Evolutionary conservation across 2,329 filamentous ascomycete genomes (phyloP).

Genomic region (Rugonectria rugulosa): DNA sequence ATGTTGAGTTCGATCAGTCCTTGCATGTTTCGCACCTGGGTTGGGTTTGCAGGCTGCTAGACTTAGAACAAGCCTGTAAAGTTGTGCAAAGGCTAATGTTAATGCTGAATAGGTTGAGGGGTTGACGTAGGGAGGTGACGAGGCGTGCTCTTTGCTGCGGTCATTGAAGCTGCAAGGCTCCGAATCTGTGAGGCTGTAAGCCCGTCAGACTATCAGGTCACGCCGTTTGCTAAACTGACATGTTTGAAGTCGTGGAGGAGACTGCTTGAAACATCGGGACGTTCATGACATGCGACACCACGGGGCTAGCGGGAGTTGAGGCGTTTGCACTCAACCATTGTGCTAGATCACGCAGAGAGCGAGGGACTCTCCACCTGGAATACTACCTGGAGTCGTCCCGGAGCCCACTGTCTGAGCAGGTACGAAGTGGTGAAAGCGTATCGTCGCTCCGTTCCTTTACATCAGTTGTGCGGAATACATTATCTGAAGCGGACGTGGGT

Average conservation of each 20-base stretch:
- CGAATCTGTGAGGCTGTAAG: no score
- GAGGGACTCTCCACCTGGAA: slow-evolving; percentile 16
- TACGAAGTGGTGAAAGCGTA: not conserved
- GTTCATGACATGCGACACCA: slow-evolving; percentile 28
- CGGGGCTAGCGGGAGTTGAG: slow-evolving; percentile 27
- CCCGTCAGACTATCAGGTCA: slow-evolving; percentile 2
- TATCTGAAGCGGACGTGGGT: slow-evolving; percentile 8
- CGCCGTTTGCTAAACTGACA: slow-evolving; percentile 5
- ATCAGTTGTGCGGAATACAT: slow-evolving; percentile 12
- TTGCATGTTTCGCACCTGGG: no score
- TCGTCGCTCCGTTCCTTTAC: not conserved
- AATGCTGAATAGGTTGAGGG: no score
- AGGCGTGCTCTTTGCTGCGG: no score
- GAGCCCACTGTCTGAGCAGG: slow-evolving; percentile 10
- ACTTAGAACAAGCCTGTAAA: no score
- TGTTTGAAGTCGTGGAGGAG: slow-evolving; percentile 37
- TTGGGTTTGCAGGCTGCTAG: no score
- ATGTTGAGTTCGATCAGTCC: no score
- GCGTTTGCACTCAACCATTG: slow-evolving; percentile 10
- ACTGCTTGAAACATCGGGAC: slow-evolving; percentile 34
- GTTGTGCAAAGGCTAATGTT: no score
- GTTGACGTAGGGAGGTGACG: no score
- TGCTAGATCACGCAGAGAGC: slow-evolving; percentile 3
- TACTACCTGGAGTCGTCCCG: slow-evolving; percentile 15
- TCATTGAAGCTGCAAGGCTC: no score